Percentiles rank a stretch among this genome's conserved stretches.
Conservation (phyloP, 2,329 filamentous ascomycete species). For the Xylariaceae sp. region DNA sequence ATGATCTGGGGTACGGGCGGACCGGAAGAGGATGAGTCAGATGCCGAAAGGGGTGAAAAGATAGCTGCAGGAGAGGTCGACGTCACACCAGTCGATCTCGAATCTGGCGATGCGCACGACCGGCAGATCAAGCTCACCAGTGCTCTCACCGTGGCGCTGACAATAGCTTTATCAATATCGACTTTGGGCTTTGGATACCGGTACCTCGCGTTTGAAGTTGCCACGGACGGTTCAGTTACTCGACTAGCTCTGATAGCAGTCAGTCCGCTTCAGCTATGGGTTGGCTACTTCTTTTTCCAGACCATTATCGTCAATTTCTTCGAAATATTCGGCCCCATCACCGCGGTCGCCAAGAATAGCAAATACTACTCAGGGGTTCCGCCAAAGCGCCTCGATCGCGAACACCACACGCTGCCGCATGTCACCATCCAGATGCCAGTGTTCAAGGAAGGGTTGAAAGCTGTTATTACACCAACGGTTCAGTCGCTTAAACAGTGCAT, state of each 20-base stretch:
- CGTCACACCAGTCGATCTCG: conserved; percentile 39
- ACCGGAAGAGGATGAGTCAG: conserved; percentile 39
- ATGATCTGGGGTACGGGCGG: conserved; percentile 51
- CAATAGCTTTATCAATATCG: conserved; percentile 46
- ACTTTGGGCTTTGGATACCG: conserved; percentile 55
- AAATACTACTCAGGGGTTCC: conserved; percentile 41
- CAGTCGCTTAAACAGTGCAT: conserved; percentile 53
- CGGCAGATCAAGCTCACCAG: conserved; percentile 52
- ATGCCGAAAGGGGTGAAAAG: conserved; percentile 35
- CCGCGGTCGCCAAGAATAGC: conserved; percentile 40
- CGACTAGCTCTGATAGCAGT: conserved; percentile 50
- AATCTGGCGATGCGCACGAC: conserved; percentile 39
- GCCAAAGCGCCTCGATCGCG: conserved; percentile 36
- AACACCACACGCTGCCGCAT: conserved; percentile 40
- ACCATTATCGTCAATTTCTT: conserved; percentile 45
- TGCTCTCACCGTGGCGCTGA: conserved; percentile 47
- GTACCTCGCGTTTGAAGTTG: conserved; percentile 48
- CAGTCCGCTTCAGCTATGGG: conserved; percentile 52
- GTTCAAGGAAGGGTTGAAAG: conserved; percentile 44
- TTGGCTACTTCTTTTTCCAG: conserved; percentile 47
- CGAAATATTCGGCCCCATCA: conserved; percentile 48
- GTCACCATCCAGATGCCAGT: conserved; percentile 47
- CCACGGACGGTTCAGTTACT: conserved; percentile 47
- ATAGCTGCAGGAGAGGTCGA: conserved; percentile 32
- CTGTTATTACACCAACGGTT: conserved; percentile 51